Evolutionary conservation across 2,329 filamentous ascomycete genomes (phyloP), one percentile per base, ranked within the genome.

Genomic region (Diatrype stigma): DNA sequence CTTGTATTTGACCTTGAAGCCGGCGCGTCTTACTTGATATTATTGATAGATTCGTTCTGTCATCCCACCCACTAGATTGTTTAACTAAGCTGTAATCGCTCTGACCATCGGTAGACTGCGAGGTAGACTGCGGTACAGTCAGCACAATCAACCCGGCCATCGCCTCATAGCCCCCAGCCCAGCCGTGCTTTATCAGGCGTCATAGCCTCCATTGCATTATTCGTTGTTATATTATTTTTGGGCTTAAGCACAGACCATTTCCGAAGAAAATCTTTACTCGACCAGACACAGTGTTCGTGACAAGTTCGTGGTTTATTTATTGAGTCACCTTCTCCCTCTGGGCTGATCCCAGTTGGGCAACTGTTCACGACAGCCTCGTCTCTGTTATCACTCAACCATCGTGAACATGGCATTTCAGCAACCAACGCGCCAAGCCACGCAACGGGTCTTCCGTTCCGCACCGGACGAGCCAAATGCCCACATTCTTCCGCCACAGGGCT

Each of bases 401-500:
- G n/a, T 54, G 63, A 37, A 46, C n/a, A 84, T 82, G 79, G 78
- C 80, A 55, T 84, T 85, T 60, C 82, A 82, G 55, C 81, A 84
- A 60, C 76, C 81, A 44, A 77, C 80, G 35, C 74, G 77, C 52
- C 78, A 79, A 59, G 66, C 74, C 28, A 68, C 74, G 22, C 79
- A 78, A 60, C 75, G 80, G 56, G 69, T 72, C 53, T 71, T 70
- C 45, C 75, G 72, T 26, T 63, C 63, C 51, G 54, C 70, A 32
- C 62, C 71, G 2, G 67, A 69, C 48, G 67, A 66, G 19, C 70
- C 72, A 16, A 72, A 75, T 34, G 64, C 70, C 28, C 68, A 70
- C 22, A 56, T 62, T 46, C 57, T 60, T 47, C 66, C 67, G 51
- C 63, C 62, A 56, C 63, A 61, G 51, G 51, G 58, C 53, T 58